Evolutionary conservation across 352 stramenopile species (phyloP), one percentile per base, ranked within the genome.

Genomic region (Globisporangium carolinianum): DNA sequence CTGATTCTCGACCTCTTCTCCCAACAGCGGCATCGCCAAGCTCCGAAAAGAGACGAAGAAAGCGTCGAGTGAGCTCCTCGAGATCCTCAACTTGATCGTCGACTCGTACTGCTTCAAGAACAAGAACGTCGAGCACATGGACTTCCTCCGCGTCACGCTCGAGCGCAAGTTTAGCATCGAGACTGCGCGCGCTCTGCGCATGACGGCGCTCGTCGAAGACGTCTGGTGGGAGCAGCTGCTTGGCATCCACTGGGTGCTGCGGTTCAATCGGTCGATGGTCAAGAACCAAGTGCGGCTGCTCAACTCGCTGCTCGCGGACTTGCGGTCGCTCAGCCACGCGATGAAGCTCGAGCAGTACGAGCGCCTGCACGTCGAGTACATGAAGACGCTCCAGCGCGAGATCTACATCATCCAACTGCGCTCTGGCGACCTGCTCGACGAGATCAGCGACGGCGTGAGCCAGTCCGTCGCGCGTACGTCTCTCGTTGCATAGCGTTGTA

Each of bases 81-180:
- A 83, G 4, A 48, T 83, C 5, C 65, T 79, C 36, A 79, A 83
- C 57, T 64, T 83, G 47, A 76, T 92, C 55, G 69, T 92, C 5
- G 83, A 92, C 60, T 86, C 80, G 45, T 92, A 92, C 69, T 92
- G 83, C 59, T 92, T 92, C 69, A 88, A 89, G 67, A 89, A 88
- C 72, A 92, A 91, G 67, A 89, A 90, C 55, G 50, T 74, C 12
- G 69, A 81, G 24, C 60, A 76, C 53, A 77, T 84, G 72, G 69
- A 84, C 35, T 77, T 84, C 41, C 53, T 84, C 18, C 65, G 61
- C 14, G 38, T 75, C 11, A 79, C 69, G 43, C 59, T 84, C 12
- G 43, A 68, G 5, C 69, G 66, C 47, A 79, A 81, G 57, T 81
- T 84, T 42, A 65, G 71, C 38, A 57, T 47, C 6, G 62, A 60